These are phyloP conservation scores for Cucumis hystrix DNA, from an alignment of 306 rosid genomes.

Conservation along the genomic window DNA sequence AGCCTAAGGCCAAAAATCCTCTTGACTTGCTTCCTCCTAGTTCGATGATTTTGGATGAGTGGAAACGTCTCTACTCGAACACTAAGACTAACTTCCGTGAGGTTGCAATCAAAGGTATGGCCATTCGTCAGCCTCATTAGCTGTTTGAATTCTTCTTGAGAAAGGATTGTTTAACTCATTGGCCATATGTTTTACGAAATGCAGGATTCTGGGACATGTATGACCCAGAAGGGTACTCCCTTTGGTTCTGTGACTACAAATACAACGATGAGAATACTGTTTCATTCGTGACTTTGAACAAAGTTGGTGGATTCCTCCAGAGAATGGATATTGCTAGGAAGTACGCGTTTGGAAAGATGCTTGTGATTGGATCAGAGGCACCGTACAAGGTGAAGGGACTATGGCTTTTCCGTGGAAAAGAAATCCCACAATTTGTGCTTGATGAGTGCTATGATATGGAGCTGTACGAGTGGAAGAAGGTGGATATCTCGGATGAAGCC, in stretches of 20 bases:
- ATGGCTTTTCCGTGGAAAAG: constrained; percentile 90
- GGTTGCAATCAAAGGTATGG: constrained; percentile 79
- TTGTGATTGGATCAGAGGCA: constrained; percentile 54
- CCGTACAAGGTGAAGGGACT: constrained; percentile 87
- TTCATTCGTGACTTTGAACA: constrained; percentile 76
- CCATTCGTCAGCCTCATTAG: not conserved
- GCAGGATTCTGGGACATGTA: constrained; percentile 96
- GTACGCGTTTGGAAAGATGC: constrained; percentile 88
- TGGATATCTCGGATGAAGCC: constrained; percentile 47
- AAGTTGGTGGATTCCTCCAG: constrained; percentile 80
- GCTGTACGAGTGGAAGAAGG: constrained; percentile 74
- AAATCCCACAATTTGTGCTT: constrained; percentile 54
- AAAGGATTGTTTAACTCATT: not conserved
- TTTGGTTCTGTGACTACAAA: constrained; percentile 90
- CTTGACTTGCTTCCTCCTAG: constrained; percentile 91
- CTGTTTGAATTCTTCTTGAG: not conserved
- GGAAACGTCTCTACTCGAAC: constrained; percentile 91
- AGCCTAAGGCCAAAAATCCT: constrained; percentile 79
- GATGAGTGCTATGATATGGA: constrained; percentile 94
- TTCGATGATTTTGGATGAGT: constrained; percentile 76
- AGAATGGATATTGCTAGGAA: constrained; percentile 83
- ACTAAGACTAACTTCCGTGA: constrained; percentile 86
- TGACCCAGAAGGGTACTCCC: constrained; percentile 89
- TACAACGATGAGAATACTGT: constrained; percentile 78
- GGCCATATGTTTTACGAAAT: not conserved